Evolutionary conservation across 2,329 filamentous ascomycete species (phyloP).

Genomic region (Aspergillus bombycis): DNA sequence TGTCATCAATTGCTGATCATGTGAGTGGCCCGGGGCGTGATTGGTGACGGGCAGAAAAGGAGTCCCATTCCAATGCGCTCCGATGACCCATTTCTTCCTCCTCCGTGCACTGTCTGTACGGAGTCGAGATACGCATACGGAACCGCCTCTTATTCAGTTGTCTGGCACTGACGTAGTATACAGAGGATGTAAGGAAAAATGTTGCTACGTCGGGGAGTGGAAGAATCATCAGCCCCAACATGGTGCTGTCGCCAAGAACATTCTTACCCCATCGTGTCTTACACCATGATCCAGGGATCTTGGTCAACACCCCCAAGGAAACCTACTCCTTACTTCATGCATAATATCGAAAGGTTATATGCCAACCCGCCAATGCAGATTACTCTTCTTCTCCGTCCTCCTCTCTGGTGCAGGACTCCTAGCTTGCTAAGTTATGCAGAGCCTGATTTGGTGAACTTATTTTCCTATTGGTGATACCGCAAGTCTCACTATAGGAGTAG

Average conservation of each 20-base stretch:
- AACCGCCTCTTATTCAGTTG: neutral
- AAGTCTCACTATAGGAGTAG: neutral
- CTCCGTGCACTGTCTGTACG: neutral
- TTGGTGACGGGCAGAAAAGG: neutral
- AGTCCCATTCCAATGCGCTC: neutral
- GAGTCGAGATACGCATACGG: neutral
- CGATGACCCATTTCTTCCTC: too few species aligned
- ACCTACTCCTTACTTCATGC: conserved; percentile 10
- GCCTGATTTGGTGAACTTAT: neutral
- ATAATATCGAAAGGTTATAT: conserved; percentile 7
- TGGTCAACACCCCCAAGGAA: neutral
- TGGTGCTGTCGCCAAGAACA: conserved; percentile 3
- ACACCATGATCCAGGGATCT: neutral
- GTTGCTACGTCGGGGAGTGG: neutral
- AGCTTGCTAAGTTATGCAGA: conserved; percentile 5
- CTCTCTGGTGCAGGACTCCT: neutral
- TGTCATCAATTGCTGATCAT: conserved; percentile 3
- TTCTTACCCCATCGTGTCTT: neutral
- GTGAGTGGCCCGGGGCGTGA: neutral
- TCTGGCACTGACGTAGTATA: neutral
- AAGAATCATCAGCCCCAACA: neutral
- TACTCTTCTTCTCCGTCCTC: neutral
- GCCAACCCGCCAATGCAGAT: neutral
- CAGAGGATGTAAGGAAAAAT: neutral
- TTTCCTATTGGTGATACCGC: conserved; percentile 8